A percentile compares a stretch with the other conserved stretches of the same genome.
Evolutionary conservation across 1,284 basidiomycete genomes (phyloP).

Genomic region (Trametes sp.): DNA sequence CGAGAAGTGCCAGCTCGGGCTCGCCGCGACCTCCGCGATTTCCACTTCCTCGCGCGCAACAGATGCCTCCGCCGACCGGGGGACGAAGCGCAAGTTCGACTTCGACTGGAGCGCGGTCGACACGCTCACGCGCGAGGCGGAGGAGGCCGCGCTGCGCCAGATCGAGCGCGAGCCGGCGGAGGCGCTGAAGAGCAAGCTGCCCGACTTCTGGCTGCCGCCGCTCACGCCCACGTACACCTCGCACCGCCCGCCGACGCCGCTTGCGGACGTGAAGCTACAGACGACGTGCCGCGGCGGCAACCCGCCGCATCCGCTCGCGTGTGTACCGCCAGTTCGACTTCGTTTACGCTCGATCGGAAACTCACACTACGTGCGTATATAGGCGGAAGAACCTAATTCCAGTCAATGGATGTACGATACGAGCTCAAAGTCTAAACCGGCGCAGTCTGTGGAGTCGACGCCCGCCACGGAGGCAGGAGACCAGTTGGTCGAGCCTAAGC

Average conservation of each 20-base stretch:
- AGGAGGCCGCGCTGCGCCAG: constrained; percentile 80
- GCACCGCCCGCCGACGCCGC: constrained; percentile 64
- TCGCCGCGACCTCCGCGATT: constrained; percentile 51
- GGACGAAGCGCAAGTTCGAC: constrained; percentile 79
- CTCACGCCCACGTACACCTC: constrained; percentile 83
- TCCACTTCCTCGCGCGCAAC: constrained; percentile 50
- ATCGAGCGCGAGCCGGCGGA: constrained; percentile 90
- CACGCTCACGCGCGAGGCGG: constrained; percentile 76
- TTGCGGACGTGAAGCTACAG: constrained; percentile 84
- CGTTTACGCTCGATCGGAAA: too few species aligned
- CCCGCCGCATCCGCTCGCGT: constrained; percentile 79
- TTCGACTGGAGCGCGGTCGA: constrained; percentile 80
- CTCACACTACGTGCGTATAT: too few species aligned
- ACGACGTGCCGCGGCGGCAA: constrained; percentile 85
- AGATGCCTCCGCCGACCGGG: constrained; percentile 53
- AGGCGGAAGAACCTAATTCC: constrained; percentile 82
- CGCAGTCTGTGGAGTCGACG: constrained; percentile 51
- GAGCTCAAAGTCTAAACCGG: constrained; percentile 39
- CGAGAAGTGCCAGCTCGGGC: constrained; percentile 80
- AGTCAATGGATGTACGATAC: constrained; percentile 75
- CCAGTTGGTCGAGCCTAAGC: constrained; percentile 30
- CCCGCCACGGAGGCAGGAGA: constrained; percentile 45
- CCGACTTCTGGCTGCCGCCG: constrained; percentile 94
- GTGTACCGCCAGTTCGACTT: neutral
- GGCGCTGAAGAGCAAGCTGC: constrained; percentile 84